Conservation (phyloP, 352 stramenopile species). For the Phytophthora sp. region DNA sequence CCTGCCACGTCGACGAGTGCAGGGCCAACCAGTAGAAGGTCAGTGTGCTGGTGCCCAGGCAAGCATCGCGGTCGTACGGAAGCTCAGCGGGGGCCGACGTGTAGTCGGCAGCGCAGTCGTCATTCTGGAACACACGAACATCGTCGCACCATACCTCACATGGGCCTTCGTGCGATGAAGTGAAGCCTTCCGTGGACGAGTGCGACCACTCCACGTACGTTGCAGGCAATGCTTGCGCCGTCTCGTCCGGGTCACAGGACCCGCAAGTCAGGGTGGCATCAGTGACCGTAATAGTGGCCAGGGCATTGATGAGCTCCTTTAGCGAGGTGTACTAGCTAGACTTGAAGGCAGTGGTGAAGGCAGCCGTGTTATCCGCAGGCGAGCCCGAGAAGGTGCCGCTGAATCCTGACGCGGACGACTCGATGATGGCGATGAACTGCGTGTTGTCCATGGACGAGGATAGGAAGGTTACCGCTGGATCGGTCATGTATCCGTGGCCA, state of each 20-base stretch:
- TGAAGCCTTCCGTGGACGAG: conserved; percentile 34
- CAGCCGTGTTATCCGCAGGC: conserved; percentile 28
- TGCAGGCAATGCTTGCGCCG: conserved; percentile 20
- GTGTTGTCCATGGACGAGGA: conserved; percentile 33
- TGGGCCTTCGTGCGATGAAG: conserved; percentile 42
- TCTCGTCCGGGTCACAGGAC: conserved; percentile 20
- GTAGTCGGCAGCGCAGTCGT: conserved; percentile 45
- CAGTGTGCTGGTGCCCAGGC: conserved; percentile 30
- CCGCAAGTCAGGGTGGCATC: conserved; percentile 34
- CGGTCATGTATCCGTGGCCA: conserved; percentile 35
- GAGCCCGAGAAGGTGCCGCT: conserved; percentile 27
- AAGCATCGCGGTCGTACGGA: conserved; percentile 41
- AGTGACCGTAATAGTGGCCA: conserved; percentile 23
- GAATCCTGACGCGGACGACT: conserved; percentile 34
- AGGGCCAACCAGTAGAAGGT: conserved; percentile 53
- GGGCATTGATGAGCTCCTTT: conserved; percentile 33
- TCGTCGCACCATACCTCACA: conserved; percentile 61
- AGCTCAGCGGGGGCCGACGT: conserved; percentile 36
- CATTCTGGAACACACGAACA: conserved; percentile 42
- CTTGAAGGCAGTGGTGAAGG: conserved; percentile 32
- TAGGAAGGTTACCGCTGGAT: conserved; percentile 31
- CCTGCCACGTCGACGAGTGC: conserved; percentile 50
- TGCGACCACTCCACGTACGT: conserved; percentile 38
- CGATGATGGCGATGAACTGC: conserved; percentile 37
- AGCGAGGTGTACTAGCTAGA: conserved; percentile 32